Base-by-base conservation (phyloP, 2,329 filamentous ascomycete species). In the Xylariales sp. region DNA sequence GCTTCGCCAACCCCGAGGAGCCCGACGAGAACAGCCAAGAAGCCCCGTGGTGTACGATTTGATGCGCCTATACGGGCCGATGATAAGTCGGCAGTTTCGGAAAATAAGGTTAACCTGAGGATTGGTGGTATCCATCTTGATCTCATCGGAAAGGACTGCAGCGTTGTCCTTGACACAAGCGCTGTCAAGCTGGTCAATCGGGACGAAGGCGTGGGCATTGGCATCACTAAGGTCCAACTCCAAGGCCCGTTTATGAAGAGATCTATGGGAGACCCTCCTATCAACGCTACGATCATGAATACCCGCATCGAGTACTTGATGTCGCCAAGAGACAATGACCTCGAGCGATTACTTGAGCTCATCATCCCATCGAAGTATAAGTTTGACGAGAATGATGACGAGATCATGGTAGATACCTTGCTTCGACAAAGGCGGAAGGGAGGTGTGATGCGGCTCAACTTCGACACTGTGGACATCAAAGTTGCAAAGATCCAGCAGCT, bases 381-480 rank as follows among this genome's bases (percentile, higher is more conserved):
- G 48, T 96, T 93, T 53, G 75, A 82, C 49, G 84, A 91, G 46
- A 80, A 82, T 34, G 86, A 94, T 46, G 88, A 96, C 52, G 91
- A 97, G 54, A 95, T 98, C 46, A 82, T 98, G 72, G 78, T 98
- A 16, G 91, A 97, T 52, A 96, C 88, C 0, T 71, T 98, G 1
- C 67, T 97, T 11, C 77, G 87, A 16, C 93, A 98, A 60, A 75
- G 93, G 45, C 78, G 84, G 40, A 91, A 96, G 62, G 93, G 91
- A 0, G 82, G 86, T 8, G 84, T 97, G 5, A 68, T 96, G 21
- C 81, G 88, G 36, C 61, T 86, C 4, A 80, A 76, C 3, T 58
- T 94, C 5, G 81, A 81, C 20, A 74, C 75, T 20, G 62, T 89
- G 14, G 79, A 81, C 38, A 66, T 83, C 16, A 69, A 74, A 4